Evolutionary conservation across 2,329 filamentous ascomycete genomes (phyloP), one percentile per base, ranked within the genome.

Genomic region (Fusarium concolor): DNA sequence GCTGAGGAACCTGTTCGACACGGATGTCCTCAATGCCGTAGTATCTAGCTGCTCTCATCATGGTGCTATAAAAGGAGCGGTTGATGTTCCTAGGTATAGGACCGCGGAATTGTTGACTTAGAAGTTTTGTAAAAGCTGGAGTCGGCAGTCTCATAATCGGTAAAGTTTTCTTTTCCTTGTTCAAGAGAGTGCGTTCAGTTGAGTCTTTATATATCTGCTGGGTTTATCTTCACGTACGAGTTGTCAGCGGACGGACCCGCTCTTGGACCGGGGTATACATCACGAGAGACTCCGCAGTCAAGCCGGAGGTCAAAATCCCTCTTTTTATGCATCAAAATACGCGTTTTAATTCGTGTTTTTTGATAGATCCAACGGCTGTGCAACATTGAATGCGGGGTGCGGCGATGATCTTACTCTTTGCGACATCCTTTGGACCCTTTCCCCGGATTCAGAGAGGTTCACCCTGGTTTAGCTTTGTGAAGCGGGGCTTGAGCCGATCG

Each of bases 1-100:
- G 83, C 46, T 81, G 78, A 6, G 80, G 80, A 26, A 88, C 78
- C 63, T 84, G 74, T 66, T 87, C 85, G 66, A 88, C 80, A 39
- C 85, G 79, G 55, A 88, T 82, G 71, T 88, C 85, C 66, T 84
- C 81, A 61, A 82, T 83, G 17, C 85, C 85, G 71, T 87, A 84
- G 68, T 84, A 88, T 69, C 84, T 78, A 24, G 84, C 82, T 45
- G 86, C 86, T 67, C 81, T 81, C 86, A 87, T 87, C 83, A 87
- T 87, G 14, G 42, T 71, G 64, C 42, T 55, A 12, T 60, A 64
- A 14, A 54, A 55, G 26, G 61, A 67, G n/a, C 18, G 44, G 15
- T 18, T 24, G 4, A 49, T 47, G 10, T 42, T 55, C 18, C 31
- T 44, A 3, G 31, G 37, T 17, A 37, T 18, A 22, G 41, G 28